These are phyloP conservation scores for Diddensiella santjacobensis DNA, from an alignment of 805 yeast species.

Conservation along the genomic window DNA sequence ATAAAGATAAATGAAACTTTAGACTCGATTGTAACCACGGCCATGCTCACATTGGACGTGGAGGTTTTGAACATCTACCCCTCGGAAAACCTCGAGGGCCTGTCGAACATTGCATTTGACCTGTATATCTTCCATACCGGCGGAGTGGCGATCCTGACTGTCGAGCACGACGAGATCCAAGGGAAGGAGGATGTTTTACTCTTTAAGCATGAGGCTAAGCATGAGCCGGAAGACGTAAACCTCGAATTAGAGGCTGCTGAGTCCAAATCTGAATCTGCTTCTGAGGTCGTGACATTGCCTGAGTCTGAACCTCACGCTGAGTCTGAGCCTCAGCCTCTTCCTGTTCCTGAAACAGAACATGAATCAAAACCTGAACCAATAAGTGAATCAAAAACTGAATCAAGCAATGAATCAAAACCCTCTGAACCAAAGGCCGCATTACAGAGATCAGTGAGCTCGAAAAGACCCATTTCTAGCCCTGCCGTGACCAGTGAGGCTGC, in stretches of 20 bases:
- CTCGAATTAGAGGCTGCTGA: neutral
- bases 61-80: conserved; percentile 13
- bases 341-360: too few relatives aligned
- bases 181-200: neutral
- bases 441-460: too few relatives aligned
- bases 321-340: neutral
- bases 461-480: too few relatives aligned
- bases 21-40: neutral
- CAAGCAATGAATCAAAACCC: too few relatives aligned
- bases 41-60: conserved; percentile 3
- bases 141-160: conserved; percentile 21
- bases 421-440: too few relatives aligned
- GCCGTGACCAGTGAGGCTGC: too few relatives aligned
- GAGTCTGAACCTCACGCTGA: neutral
- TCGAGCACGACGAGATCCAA: conserved; percentile 10
- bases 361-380: too few relatives aligned
- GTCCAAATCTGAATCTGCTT: neutral
- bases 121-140: conserved; percentile 19
- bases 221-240: neutral
- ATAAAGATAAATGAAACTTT: neutral
- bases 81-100: conserved; percentile 16
- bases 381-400: too few relatives aligned
- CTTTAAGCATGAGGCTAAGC: neutral
- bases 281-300: neutral
- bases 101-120: conserved; percentile 14